Conservation (phyloP, 306 rosid species). For the Vigna nakashimae region DNA sequence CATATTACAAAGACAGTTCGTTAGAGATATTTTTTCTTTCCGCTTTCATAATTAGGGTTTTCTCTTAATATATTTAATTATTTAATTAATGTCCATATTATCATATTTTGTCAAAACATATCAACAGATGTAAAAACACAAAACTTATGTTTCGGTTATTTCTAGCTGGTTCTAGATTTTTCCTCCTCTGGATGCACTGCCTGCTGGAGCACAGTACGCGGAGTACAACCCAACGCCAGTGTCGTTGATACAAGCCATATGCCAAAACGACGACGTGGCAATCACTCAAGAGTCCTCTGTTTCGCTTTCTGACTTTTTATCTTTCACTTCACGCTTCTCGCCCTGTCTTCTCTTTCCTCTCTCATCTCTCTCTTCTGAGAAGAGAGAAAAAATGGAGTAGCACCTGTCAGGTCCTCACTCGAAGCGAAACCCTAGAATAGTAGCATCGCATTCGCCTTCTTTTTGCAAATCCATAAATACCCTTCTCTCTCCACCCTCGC, state of each 20-base stretch:
- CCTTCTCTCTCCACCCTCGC: conserved; percentile 39
- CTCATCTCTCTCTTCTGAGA: conserved; percentile 16
- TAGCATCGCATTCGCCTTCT: conserved; percentile 33
- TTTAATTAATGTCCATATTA: not conserved
- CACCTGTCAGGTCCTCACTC: conserved; percentile 38
- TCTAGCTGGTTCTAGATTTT: not conserved
- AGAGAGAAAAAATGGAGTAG: conserved; percentile 41
- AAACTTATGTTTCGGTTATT: not conserved
- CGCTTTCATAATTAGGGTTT: no score
- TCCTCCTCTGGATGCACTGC: not conserved
- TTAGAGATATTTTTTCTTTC: no score
- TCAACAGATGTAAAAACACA: not conserved
- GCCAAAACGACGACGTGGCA: conserved; percentile 39
- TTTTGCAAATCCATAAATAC: conserved; percentile 59
- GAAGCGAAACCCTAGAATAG: conserved; percentile 40
- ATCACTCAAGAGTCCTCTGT: not conserved
- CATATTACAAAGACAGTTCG: no score
- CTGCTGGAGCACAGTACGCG: not conserved
- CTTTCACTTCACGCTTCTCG: conserved; percentile 3
- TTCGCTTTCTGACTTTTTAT: conserved; percentile 8
- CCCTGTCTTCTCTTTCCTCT: not conserved
- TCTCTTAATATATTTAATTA: no score
- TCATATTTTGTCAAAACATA: not conserved
- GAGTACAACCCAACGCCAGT: not conserved
- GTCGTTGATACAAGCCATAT: not conserved